A percentile compares a stretch with the other conserved stretches of the same genome.
phyloP scores from a whole-genome alignment of 176 grass and related monocot species.

The Microstegium vimineum region DNA sequence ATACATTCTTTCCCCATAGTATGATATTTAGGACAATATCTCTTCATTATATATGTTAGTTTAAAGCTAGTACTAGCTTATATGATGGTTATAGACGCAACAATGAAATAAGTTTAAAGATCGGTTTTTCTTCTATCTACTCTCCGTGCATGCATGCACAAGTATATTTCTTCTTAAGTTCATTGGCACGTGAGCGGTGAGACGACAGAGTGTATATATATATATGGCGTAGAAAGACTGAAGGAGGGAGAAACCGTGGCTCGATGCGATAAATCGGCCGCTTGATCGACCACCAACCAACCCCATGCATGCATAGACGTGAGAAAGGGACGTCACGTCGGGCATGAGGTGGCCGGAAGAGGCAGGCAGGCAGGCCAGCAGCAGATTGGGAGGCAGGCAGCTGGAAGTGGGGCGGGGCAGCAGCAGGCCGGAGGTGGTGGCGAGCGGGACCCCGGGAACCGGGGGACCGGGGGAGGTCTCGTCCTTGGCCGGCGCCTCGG shows the following conservation, averaged over 20 bases:
- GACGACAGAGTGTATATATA: too few species aligned
- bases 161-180: not conserved
- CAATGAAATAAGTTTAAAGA: too few species aligned
- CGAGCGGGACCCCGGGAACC: not conserved
- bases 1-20: too few species aligned
- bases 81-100: too few species aligned
- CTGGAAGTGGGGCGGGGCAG: slow-evolving; percentile 10
- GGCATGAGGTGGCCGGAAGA: not conserved
- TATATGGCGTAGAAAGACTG: too few species aligned
- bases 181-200: not conserved
- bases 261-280: not conserved
- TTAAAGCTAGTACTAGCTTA: too few species aligned
- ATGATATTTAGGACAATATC: too few species aligned
- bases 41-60: too few species aligned
- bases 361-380: not conserved
- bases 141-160: not conserved
- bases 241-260: not conserved
- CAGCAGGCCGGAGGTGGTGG: not conserved
- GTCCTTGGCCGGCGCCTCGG: not conserved
- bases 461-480: not conserved
- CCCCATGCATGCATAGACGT: not conserved
- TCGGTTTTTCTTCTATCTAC: too few species aligned
- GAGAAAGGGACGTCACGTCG: not conserved
- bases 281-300: not conserved
- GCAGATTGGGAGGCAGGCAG: not conserved